Evolutionary conservation across 768 basidiomycete species (phyloP), one percentile per base, ranked within the genome.

Genomic region (Tulasnella sp.): DNA sequence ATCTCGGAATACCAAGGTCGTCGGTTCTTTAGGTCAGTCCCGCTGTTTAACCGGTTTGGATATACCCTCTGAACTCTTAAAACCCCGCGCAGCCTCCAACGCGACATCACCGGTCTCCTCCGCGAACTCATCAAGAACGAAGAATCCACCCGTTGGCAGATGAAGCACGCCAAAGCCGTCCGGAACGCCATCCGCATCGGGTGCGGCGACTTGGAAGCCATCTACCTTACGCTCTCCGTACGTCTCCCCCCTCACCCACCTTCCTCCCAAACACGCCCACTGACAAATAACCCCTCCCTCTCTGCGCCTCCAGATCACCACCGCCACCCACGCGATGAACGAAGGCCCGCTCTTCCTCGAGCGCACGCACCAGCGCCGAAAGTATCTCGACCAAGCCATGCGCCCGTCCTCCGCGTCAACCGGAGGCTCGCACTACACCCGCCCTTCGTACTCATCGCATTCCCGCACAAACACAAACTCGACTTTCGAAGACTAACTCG

Each of bases 161-260:
- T 64, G 62, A 72, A 72, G 29, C 62, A 72, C 62, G 52, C 64
- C 1, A 72, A 72, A 42, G 52, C 62, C n/a, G 71, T 72, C 59
- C 66, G 39, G 35, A 72, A 72, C 39, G 71, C 71, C 62, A 72
- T 72, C 40, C 64, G 64, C 16, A 72, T 72, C n/a, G 71, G 71
- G n/a, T 72, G 35, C 62, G 22, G 62, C n/a, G 71, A 72, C 34
- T 63, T 72, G 39, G 71, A 72, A 34, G 62, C 71, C 12, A 72
- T 63, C 16, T 72, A 72, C 62, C 34, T 63, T 19, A 72, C 71
- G 32, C 71, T 72, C 37, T 72, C 71, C 5, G 71, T 72, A 72
- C 14, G 71, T 64, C 14, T 34, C 47, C 59, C 16, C 29, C 22
- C 14, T 17, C n/a, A 26, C 35, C 22, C 35, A 22, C 22, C 35